Conservation (phyloP, 176 grass and related monocot species). For the Avena atlantica region DNA sequence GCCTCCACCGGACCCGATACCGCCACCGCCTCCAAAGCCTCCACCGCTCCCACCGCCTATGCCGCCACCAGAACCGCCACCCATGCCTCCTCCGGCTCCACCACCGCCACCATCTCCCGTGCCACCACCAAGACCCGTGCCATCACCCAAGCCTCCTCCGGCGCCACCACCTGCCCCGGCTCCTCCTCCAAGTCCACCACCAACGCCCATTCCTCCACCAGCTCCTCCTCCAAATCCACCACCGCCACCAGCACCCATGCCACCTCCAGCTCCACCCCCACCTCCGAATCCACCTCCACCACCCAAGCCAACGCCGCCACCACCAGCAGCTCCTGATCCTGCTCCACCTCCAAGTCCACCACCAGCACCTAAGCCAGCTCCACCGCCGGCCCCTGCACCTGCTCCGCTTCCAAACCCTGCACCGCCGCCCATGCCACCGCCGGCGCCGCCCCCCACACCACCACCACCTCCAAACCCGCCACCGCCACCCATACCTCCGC, state of each 20-base stretch:
- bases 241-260: background rate
- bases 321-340: background rate
- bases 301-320: slow-evolving; percentile 14
- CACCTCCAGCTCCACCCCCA: background rate
- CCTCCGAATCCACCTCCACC: background rate
- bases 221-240: slow-evolving; percentile 33
- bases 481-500: background rate
- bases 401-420: slow-evolving; percentile 26
- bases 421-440: slow-evolving; percentile 32
- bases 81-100: background rate
- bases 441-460: slow-evolving; percentile 14
- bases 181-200: background rate
- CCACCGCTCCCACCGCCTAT: slow-evolving; percentile 18
- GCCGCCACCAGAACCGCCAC: background rate
- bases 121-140: background rate
- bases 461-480: slow-evolving; percentile 26
- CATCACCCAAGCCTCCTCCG: background rate
- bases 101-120: background rate
- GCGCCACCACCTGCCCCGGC: background rate
- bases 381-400: background rate
- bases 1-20: background rate
- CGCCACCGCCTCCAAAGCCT: background rate
- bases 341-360: slow-evolving; percentile 22
- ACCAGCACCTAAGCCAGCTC: slow-evolving; percentile 17
- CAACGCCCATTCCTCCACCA: slow-evolving; percentile 22